These are phyloP conservation scores for Fusarium fujikuroi DNA, from an alignment of 2,329 filamentous ascomycete genomes.

Conservation along the genomic window DNA sequence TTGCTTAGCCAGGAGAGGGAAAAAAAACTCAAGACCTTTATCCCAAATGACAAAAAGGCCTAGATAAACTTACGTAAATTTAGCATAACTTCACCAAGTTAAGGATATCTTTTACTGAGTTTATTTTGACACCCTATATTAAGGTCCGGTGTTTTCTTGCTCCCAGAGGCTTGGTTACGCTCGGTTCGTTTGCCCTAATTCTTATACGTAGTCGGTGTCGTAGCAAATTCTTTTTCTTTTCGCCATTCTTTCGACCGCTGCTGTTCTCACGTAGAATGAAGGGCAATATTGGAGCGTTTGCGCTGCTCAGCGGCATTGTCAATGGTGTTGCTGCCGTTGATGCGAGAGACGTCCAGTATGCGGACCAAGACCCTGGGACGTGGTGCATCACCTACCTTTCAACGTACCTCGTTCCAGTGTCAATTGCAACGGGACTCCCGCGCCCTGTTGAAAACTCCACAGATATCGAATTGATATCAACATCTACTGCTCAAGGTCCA, in stretches of 20 bases:
- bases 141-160: no score
- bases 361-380: not conserved
- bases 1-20: not conserved
- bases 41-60: no score
- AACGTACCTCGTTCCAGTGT: not conserved
- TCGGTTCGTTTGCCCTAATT: not conserved
- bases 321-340: not conserved
- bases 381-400: constrained; percentile 1
- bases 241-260: no score
- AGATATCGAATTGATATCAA: not conserved
- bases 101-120: no score
- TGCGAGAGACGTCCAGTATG: not conserved
- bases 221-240: no score
- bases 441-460: not conserved
- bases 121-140: no score
- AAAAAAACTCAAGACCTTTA: no score
- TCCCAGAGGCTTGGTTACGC: not conserved
- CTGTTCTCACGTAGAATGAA: not conserved
- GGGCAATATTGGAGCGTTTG: not conserved
- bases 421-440: not conserved
- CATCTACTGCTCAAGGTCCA: not conserved
- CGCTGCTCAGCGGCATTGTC: not conserved
- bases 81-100: no score
- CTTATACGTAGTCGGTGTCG: not conserved
- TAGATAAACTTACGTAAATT: no score